phyloP scores from a whole-genome alignment of 371 early-diverging fungal species.

The Saksenaea vasiformis region DNA sequence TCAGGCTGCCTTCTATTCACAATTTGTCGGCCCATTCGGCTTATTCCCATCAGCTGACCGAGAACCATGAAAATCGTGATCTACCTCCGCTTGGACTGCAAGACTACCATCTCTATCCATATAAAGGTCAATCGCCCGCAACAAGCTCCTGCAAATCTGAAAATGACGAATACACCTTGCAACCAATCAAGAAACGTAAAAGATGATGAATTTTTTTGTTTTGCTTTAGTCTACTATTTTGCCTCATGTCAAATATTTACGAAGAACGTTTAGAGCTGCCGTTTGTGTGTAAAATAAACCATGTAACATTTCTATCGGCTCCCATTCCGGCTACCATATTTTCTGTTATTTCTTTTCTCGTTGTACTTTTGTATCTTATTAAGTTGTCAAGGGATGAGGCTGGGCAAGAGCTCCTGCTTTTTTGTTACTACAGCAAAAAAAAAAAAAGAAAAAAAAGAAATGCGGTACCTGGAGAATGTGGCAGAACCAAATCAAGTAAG shows the following conservation, averaged over 20 bases:
- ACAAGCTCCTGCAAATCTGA: constrained; percentile 9
- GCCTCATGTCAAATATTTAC: constrained; percentile 11
- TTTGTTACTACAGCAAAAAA: neutral
- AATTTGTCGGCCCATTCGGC: constrained; percentile 32
- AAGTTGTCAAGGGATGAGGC: constrained; percentile 4
- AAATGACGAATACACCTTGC: constrained; percentile 14
- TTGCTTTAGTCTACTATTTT: neutral
- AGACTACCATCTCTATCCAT: constrained; percentile 22
- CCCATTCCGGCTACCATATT: neutral
- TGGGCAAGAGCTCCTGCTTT: constrained; percentile 3
- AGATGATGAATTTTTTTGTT: constrained; percentile 14
- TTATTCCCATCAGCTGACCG: constrained; percentile 21
- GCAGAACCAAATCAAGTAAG: neutral
- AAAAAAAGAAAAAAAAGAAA: too few species aligned
- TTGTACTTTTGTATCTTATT: neutral
- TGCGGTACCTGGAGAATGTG: constrained; percentile 2
- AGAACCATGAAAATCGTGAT: constrained; percentile 16
- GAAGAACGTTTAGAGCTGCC: constrained; percentile 5
- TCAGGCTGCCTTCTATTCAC: constrained; percentile 38
- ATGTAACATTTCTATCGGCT: constrained; percentile 6
- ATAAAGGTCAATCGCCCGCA: constrained; percentile 6
- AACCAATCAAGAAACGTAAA: constrained; percentile 29
- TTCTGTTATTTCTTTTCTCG: too few species aligned
- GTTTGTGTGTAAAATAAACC: constrained; percentile 7
- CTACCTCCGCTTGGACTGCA: constrained; percentile 29